phyloP scores from a whole-genome alignment of 2,329 filamentous ascomycete genomes.

The Hymenoscyphus occultus region DNA sequence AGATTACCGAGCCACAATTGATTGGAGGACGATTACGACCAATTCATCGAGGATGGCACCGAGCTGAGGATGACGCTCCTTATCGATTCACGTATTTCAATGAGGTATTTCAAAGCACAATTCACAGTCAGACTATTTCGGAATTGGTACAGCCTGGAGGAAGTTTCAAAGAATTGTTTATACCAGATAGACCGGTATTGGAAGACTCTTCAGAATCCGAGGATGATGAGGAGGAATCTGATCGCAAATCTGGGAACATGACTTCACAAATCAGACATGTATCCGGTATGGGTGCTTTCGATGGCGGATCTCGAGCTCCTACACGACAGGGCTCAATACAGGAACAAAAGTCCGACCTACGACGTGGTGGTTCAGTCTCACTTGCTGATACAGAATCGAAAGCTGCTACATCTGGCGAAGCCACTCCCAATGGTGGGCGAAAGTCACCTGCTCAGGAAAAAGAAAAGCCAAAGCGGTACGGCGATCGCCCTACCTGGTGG shows the following conservation, averaged over 20 bases:
- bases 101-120: slow-evolving; percentile 91
- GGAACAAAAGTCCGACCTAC: slow-evolving; percentile 26
- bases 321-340: slow-evolving; percentile 41
- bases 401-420: slow-evolving; percentile 23
- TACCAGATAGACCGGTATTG: slow-evolving; percentile 77
- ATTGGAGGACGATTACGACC: slow-evolving; percentile 86
- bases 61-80: slow-evolving; percentile 82
- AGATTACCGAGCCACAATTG: slow-evolving; percentile 88
- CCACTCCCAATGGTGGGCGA: slow-evolving; percentile 25
- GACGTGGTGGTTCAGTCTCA: slow-evolving; percentile 18
- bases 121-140: slow-evolving; percentile 93
- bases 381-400: slow-evolving; percentile 20
- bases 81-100: slow-evolving; percentile 99
- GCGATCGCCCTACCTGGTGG: slow-evolving; percentile 93
- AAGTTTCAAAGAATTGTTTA: slow-evolving; percentile 83
- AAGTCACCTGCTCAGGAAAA: slow-evolving; percentile 21
- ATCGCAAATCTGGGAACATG: slow-evolving; percentile 24
- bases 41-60: slow-evolving; percentile 76
- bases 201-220: slow-evolving; percentile 68
- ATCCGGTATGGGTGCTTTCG: slow-evolving; percentile 37
- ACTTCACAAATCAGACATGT: slow-evolving; percentile 34
- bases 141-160: slow-evolving; percentile 84
- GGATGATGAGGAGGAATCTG: slow-evolving; percentile 50
- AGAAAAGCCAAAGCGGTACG: slow-evolving; percentile 55
- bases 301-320: slow-evolving; percentile 44